phyloP scores from a whole-genome alignment of 257 asterid species.

The Gardenia jasminoides region DNA sequence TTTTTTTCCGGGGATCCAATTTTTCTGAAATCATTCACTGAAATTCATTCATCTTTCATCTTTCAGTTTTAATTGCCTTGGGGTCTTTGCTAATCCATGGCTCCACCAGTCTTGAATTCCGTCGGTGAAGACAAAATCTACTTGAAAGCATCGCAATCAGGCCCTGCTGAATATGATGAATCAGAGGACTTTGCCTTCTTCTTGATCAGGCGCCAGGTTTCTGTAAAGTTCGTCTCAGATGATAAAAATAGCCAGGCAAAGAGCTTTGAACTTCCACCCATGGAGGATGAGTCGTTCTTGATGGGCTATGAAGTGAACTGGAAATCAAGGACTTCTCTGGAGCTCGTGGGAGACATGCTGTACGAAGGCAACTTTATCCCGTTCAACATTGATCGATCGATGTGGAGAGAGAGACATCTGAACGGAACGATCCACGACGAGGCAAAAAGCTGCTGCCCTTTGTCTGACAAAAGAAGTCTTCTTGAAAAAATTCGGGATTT shows the following conservation, averaged over 20 bases:
- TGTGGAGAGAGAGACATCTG: not conserved
- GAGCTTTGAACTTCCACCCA: not conserved
- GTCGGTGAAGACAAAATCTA: not conserved
- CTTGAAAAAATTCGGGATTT: not conserved
- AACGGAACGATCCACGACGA: not conserved
- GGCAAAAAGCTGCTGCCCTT: not conserved
- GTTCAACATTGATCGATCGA: not conserved
- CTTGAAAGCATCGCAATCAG: not conserved
- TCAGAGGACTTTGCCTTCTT: not conserved
- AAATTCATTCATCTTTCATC: too few species aligned
- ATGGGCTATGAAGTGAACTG: not conserved
- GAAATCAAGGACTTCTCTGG: not conserved
- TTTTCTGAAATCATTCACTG: too few species aligned
- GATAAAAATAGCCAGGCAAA: not conserved
- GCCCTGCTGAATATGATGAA: not conserved
- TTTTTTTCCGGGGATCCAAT: too few species aligned
- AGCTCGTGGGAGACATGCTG: not conserved
- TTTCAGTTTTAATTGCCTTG: too few species aligned
- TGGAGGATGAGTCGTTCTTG: not conserved
- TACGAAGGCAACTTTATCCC: not conserved
- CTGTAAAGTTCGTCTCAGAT: not conserved
- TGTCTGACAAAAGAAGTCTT: not conserved
- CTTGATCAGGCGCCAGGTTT: not conserved
- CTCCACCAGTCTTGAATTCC: not conserved
- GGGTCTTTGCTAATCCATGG: too few species aligned